These are phyloP conservation scores for Leishmania major DNA, from an alignment of 208 protist species.

Conservation along the genomic window DNA sequence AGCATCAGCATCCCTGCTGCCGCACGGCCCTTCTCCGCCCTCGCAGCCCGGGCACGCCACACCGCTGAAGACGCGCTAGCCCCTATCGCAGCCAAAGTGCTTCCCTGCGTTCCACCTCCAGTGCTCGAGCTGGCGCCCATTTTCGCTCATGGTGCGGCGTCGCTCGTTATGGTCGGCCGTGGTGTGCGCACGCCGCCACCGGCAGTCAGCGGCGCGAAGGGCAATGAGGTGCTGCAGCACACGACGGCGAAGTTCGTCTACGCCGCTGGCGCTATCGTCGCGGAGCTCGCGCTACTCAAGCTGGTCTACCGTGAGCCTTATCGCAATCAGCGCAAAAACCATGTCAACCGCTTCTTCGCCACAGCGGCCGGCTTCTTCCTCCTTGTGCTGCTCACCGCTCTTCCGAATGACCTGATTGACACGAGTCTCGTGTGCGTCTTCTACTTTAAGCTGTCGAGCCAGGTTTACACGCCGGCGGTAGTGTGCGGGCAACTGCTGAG, in stretches of 20 bases:
- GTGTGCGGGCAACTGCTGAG: constrained; percentile 55
- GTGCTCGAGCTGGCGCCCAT: constrained; percentile 18
- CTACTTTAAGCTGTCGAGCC: constrained; percentile 36
- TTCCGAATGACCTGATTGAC: constrained; percentile 61
- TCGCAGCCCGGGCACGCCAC: neutral
- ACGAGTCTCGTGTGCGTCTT: constrained; percentile 51
- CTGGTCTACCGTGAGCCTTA: constrained; percentile 56
- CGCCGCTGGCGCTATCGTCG: constrained; percentile 44
- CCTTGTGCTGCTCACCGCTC: constrained; percentile 41
- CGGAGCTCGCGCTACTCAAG: constrained; percentile 50
- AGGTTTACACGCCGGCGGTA: constrained; percentile 57
- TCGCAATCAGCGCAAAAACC: constrained; percentile 46
- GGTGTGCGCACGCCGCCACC: constrained; percentile 21
- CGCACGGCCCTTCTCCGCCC: neutral
- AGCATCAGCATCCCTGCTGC: neutral
- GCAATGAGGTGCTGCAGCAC: constrained; percentile 33
- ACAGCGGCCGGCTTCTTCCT: constrained; percentile 39
- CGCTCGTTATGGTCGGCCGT: constrained; percentile 40
- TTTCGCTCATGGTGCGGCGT: constrained; percentile 45
- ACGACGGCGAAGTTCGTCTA: constrained; percentile 65
- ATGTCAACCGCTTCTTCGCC: constrained; percentile 38
- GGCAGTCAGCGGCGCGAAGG: constrained; percentile 13
- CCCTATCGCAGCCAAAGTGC: constrained; percentile 4
- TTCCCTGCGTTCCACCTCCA: constrained; percentile 5
- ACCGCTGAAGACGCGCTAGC: neutral